These are phyloP conservation scores for Lippia alba DNA, from an alignment of 305 asterid species.

Conservation along the genomic window DNA sequence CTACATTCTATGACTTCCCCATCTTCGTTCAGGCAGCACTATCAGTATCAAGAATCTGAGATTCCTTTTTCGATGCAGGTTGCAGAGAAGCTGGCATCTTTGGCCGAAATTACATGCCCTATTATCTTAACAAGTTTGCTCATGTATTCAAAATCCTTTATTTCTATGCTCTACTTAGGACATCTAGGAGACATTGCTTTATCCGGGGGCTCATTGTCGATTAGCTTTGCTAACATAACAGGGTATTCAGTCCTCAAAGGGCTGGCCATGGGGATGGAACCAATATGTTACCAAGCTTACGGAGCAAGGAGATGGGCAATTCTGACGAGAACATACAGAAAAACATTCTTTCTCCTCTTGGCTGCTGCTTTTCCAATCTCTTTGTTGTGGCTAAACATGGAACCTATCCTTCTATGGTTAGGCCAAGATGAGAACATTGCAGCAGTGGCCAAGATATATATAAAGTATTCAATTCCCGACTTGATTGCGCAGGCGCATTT, in stretches of 20 bases:
- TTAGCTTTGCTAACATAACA: constrained; percentile 63
- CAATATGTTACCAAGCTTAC: constrained; percentile 68
- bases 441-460: constrained; percentile 48
- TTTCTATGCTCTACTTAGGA: constrained; percentile 66
- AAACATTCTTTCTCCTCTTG: constrained; percentile 53
- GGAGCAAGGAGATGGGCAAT: constrained; percentile 62
- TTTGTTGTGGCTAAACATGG: constrained; percentile 57
- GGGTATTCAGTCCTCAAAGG: constrained; percentile 71
- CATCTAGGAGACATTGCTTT: constrained; percentile 61
- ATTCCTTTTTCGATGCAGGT: constrained; percentile 40
- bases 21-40: constrained; percentile 1
- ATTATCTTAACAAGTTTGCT: constrained; percentile 45
- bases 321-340: constrained; percentile 49
- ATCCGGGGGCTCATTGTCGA: constrained; percentile 62
- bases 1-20: neutral
- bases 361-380: constrained; percentile 44
- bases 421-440: constrained; percentile 58
- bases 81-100: constrained; percentile 42
- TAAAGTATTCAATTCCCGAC: constrained; percentile 59
- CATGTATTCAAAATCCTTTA: constrained; percentile 53
- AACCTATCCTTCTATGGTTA: constrained; percentile 51
- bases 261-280: constrained; percentile 68
- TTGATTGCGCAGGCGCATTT: constrained; percentile 56
- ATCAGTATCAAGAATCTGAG: constrained; percentile 22
- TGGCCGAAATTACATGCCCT: constrained; percentile 42